A percentile compares a stretch with the other conserved stretches of the same genome.
Evolutionary conservation across 306 rosid genomes (phyloP).

Genomic region (Cucurbita maxima): DNA sequence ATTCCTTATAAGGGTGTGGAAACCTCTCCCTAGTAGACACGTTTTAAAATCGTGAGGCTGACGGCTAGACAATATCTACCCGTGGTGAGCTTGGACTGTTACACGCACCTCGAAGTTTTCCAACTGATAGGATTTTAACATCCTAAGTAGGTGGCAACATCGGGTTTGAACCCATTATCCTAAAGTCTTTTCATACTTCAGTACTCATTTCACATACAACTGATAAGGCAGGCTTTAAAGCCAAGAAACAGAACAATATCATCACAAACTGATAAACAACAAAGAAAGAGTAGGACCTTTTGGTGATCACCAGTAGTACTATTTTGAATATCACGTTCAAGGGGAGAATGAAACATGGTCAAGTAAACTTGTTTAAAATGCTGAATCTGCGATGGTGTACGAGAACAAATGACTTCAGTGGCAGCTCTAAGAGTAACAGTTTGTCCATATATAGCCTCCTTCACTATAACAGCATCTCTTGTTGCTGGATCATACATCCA

Average conservation of each 20-base stretch:
- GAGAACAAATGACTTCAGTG: constrained; percentile 70
- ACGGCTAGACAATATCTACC: too few relatives aligned
- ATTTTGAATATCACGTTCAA: constrained; percentile 47
- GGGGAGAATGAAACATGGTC: constrained; percentile 23
- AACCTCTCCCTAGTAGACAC: too few relatives aligned
- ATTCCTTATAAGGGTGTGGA: too few relatives aligned
- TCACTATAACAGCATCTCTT: constrained; percentile 47
- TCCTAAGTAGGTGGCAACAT: not conserved
- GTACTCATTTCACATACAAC: not conserved
- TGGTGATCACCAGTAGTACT: constrained; percentile 46
- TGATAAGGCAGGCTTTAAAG: not conserved
- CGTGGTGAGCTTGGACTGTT: too few relatives aligned
- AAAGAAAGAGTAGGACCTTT: constrained; percentile 28
- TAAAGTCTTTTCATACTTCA: not conserved
- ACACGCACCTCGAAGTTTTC: too few relatives aligned
- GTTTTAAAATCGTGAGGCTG: too few relatives aligned
- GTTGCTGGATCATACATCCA: constrained; percentile 75
- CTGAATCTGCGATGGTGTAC: constrained; percentile 58
- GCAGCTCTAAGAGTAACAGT: constrained; percentile 33
- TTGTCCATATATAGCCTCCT: constrained; percentile 21
- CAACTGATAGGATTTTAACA: not conserved
- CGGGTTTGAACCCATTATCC: not conserved
- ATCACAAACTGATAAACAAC: not conserved
- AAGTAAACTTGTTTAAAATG: constrained; percentile 50
- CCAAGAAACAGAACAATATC: not conserved